Base-by-base conservation (phyloP, 495 filamentous ascomycete species). In the Aspergillus campestris region DNA sequence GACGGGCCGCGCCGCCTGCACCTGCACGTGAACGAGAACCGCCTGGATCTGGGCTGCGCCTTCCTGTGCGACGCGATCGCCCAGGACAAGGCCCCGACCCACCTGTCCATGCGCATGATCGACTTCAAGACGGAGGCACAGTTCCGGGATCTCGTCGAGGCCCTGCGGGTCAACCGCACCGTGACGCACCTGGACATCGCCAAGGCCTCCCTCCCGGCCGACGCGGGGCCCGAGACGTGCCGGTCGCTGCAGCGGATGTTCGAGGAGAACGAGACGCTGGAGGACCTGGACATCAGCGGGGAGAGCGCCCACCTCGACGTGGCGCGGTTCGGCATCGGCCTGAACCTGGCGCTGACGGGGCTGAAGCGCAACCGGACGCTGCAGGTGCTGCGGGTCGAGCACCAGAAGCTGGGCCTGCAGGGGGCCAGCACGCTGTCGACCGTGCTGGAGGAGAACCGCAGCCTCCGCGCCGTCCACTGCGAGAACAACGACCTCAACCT, bases 231-330 rank as follows among this genome's bases (percentile, higher is more conserved):
- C 2, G 81, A 87, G 42, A 90, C 89, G 0, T 87, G 84, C 49
- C 72, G 79, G 35, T 72, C 81, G n/a, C 57, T 96, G 11, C 78
- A 84, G 51, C 48, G 73, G 34, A 78, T 96, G 66, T 87, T 98
- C 50, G 79, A 83, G 27, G 71, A 80, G 42, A 96, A 98, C 53
- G 66, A 74, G 8, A 86, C 83, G 0, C 67, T 98, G 9, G 75
- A 80, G 45, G 85, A 80, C 44, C 66, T 98, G 11, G 85, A 95
- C 58, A 79, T 96, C 36, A 92, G 89, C 6, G 92, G 92, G 5
- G 92, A 94, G 58, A 84, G 84, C 51, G 86, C 88, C 7, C 83
- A 90, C 56, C 71, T 96, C 18, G 92, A 95, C 58, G 86, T 87
- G 37, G 83, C 86, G 1, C 80, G 85, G 35, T 81, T 95, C 31